Conservation (phyloP, 352 stramenopile species). For the Blastocystis sp. region DNA sequence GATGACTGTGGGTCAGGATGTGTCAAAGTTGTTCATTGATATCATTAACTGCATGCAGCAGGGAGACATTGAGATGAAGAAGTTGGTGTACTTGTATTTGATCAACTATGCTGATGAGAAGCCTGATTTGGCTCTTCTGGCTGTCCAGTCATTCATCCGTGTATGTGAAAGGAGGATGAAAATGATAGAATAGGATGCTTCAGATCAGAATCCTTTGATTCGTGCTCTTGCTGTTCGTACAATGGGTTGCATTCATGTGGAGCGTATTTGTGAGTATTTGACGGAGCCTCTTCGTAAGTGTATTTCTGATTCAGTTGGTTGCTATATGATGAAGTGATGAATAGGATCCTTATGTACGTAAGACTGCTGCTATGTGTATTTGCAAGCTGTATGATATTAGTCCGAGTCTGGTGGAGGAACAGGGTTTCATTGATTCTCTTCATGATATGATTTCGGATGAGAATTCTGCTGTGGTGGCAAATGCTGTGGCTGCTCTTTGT, state of each 20-base stretch:
- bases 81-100: constrained; percentile 98
- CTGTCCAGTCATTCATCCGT: constrained; percentile 96
- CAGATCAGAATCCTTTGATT: constrained; percentile 84
- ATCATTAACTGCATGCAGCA: constrained; percentile 99
- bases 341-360: constrained; percentile 93
- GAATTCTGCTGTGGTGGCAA: constrained; percentile 90
- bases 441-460: constrained; percentile 92
- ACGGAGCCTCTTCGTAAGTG: constrained; percentile 88
- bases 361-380: constrained; percentile 96
- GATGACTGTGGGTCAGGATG: constrained; percentile 98
- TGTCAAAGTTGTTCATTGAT: constrained; percentile 96
- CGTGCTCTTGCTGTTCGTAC: constrained; percentile 90
- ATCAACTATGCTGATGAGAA: constrained; percentile 99
- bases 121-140: constrained; percentile 93
- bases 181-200: constrained; percentile 72
- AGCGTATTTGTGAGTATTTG: constrained; percentile 96
- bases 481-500: constrained; percentile 88
- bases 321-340: background rate
- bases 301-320: constrained; percentile 71
- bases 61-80: constrained; percentile 86
- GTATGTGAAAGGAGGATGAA: constrained; percentile 16
- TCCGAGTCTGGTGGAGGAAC: constrained; percentile 86
- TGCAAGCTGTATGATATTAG: constrained; percentile 99
- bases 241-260: constrained; percentile 97
- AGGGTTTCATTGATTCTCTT: constrained; percentile 87